Percentiles rank a stretch among this genome's conserved stretches.
These are phyloP conservation scores for Fusarium proliferatum DNA, from an alignment of 2,329 filamentous ascomycete species.

Conservation along the genomic window DNA sequence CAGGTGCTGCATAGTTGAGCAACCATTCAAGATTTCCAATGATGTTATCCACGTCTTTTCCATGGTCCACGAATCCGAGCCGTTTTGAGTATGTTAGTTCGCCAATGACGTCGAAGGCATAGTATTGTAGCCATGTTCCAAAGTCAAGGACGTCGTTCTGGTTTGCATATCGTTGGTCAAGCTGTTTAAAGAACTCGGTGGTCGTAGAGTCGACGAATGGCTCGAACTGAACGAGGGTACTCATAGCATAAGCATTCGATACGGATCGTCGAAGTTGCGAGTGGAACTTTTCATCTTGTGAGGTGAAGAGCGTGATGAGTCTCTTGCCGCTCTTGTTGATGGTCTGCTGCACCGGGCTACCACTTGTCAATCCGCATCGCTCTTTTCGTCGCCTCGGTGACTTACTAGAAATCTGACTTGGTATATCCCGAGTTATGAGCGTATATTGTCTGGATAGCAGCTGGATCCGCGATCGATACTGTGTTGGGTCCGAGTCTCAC, in stretches of 20 bases:
- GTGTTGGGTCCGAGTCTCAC: constrained; percentile 20
- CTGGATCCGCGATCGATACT: constrained; percentile 6
- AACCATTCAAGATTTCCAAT: constrained; percentile 31
- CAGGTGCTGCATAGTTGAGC: constrained; percentile 28
- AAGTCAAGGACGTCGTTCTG: constrained; percentile 5
- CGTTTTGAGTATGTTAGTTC: constrained; percentile 26
- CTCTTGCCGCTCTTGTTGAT: not conserved
- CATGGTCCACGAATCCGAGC: constrained; percentile 28
- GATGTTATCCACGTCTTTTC: constrained; percentile 25
- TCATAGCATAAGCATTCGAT: constrained; percentile 6
- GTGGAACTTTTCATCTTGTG: constrained; percentile 7
- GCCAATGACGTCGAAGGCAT: constrained; percentile 35
- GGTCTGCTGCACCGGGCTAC: constrained; percentile 8
- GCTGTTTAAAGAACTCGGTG: not conserved
- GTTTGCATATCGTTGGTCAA: not conserved
- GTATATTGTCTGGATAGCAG: constrained; percentile 19
- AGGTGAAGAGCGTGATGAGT: constrained; percentile 7
- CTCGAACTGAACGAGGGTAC: constrained; percentile 2
- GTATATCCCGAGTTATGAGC: constrained; percentile 13
- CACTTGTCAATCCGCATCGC: not conserved
- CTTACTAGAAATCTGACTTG: constrained; percentile 9
- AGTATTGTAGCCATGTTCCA: constrained; percentile 33
- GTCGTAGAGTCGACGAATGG: constrained; percentile 2
- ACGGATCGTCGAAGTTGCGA: not conserved
- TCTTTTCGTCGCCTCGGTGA: fast-evolving